Conservation (phyloP, 164 flowering plant genomes). For the Nymphaea thermarum region DNA sequence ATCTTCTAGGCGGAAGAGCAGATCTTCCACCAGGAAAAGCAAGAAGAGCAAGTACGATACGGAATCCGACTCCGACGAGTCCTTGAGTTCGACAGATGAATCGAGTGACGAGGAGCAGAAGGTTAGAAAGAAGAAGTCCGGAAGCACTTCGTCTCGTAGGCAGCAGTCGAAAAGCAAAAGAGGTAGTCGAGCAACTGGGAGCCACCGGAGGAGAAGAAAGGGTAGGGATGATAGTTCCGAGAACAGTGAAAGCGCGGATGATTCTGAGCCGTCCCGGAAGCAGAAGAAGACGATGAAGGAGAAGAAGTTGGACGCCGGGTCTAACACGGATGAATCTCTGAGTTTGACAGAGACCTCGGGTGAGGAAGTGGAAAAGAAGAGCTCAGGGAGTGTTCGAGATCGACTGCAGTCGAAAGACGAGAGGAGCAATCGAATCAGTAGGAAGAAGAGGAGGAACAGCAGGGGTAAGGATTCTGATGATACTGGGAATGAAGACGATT, state of each 20-base stretch:
- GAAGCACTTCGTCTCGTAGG: slow-evolving; percentile 3
- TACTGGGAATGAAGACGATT: slow-evolving; percentile 23
- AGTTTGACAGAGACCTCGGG: neutral
- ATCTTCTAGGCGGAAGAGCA: slow-evolving; percentile 15
- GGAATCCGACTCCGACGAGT: slow-evolving; percentile 23
- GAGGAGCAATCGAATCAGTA: slow-evolving; percentile 3
- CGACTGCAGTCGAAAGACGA: neutral
- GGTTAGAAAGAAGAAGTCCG: slow-evolving; percentile 8
- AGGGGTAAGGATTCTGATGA: slow-evolving; percentile 26
- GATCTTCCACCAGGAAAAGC: slow-evolving; percentile 19
- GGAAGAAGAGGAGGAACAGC: slow-evolving; percentile 23
- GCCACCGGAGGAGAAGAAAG: neutral
- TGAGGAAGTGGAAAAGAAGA: neutral
- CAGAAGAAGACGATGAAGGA: neutral
- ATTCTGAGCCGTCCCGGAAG: neutral
- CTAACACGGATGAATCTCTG: too few relatives aligned
- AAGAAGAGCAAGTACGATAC: slow-evolving; percentile 18
- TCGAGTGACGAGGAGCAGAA: slow-evolving; percentile 11
- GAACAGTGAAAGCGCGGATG: neutral
- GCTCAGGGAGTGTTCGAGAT: neutral
- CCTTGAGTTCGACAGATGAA: slow-evolving; percentile 19
- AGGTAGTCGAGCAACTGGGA: slow-evolving; percentile 13
- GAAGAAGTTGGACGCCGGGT: too few relatives aligned
- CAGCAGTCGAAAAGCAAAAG: slow-evolving; percentile 12
- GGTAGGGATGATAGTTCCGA: neutral